Evolutionary conservation across 164 flowering plant species (phyloP).

Genomic region (Amborella trichopoda): DNA sequence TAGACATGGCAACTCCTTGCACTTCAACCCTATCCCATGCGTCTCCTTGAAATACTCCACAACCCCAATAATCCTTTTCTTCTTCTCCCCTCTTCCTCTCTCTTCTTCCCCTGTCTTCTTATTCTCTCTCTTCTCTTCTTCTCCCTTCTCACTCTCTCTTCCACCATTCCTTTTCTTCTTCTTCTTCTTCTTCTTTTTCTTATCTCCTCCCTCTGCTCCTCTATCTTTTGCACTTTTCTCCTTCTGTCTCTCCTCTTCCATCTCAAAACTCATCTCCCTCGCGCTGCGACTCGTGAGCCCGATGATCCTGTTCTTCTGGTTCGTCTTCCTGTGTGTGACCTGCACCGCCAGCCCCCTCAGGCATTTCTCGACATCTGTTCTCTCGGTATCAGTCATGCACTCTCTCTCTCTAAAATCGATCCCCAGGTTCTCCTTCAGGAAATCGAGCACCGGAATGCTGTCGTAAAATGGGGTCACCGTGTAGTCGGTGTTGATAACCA

Average conservation of each 20-base stretch:
- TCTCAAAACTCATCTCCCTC: background rate
- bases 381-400: background rate
- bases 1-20: slow-evolving; percentile 47
- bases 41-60: slow-evolving; percentile 38
- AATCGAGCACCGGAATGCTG: slow-evolving; percentile 36
- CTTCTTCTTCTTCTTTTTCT: background rate
- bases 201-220: background rate
- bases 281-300: slow-evolving; percentile 26
- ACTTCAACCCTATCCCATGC: slow-evolving; percentile 23
- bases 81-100: background rate
- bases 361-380: slow-evolving; percentile 14
- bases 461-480: slow-evolving; percentile 46
- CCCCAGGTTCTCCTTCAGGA: slow-evolving; percentile 26
- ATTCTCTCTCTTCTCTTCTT: background rate
- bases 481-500: slow-evolving; percentile 44
- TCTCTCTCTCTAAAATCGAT: background rate
- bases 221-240: background rate
- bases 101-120: background rate
- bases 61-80: slow-evolving; percentile 3
- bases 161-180: background rate
- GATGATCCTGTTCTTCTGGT: slow-evolving; percentile 36
- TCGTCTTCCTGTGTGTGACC: slow-evolving; percentile 50
- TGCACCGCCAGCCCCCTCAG: slow-evolving; percentile 44
- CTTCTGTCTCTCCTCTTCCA: background rate
- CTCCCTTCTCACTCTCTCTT: background rate